phyloP scores from a whole-genome alignment of 1,284 basidiomycete species.

The Apiotrichum siamense region DNA sequence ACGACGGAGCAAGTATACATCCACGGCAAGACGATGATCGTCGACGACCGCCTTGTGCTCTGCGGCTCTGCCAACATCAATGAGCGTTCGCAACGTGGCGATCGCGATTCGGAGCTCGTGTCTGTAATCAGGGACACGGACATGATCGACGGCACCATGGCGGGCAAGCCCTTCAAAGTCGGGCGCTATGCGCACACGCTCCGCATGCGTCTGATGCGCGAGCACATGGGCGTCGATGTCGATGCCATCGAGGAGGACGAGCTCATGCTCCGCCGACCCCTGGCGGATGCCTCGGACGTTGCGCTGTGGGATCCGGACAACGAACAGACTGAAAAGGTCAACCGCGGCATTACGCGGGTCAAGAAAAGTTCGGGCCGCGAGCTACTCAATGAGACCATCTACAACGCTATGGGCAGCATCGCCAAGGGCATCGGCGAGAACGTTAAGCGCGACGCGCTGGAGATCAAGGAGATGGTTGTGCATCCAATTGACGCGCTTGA shows the following conservation, averaged over 20 bases:
- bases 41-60: slow-evolving; percentile 90
- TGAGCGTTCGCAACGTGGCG: slow-evolving; percentile 89
- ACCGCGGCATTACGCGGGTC: slow-evolving; percentile 42
- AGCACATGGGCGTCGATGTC: slow-evolving; percentile 92
- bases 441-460: slow-evolving; percentile 41
- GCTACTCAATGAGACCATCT: slow-evolving; percentile 32
- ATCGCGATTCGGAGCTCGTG: slow-evolving; percentile 92
- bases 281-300: slow-evolving; percentile 54
- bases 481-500: slow-evolving; percentile 25
- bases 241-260: slow-evolving; percentile 78
- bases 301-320: slow-evolving; percentile 72
- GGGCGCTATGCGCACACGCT: slow-evolving; percentile 94
- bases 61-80: slow-evolving; percentile 99
- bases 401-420: slow-evolving; percentile 29
- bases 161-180: slow-evolving; percentile 87
- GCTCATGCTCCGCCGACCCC: slow-evolving; percentile 57
- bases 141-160: slow-evolving; percentile 91
- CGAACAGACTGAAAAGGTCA: slow-evolving; percentile 57
- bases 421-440: slow-evolving; percentile 46
- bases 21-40: slow-evolving; percentile 80
- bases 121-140: slow-evolving; percentile 93
- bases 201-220: slow-evolving; percentile 88
- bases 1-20: slow-evolving; percentile 93
- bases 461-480: slow-evolving; percentile 51
- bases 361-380: slow-evolving; percentile 36